A percentile compares a stretch with the other conserved stretches of the same genome.
phyloP scores from a whole-genome alignment of 1,284 basidiomycete species.

The Irpex sp. region DNA sequence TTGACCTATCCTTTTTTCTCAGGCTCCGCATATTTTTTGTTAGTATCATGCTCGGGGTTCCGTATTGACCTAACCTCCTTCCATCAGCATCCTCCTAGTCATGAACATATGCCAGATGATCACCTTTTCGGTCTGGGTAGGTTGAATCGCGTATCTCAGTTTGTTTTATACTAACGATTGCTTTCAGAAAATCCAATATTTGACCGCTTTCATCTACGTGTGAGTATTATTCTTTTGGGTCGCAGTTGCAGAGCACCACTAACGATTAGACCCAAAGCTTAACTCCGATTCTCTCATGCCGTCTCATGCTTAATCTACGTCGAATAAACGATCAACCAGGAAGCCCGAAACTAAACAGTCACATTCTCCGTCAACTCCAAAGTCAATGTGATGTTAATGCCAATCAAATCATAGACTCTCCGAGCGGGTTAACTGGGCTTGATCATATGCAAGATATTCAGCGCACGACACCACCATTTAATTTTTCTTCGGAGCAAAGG shows the following conservation, averaged over 20 bases:
- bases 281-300: background rate
- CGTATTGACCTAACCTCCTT: background rate
- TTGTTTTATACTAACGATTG: background rate
- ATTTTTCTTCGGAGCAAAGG: background rate
- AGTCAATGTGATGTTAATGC: background rate
- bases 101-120: slow-evolving; percentile 2
- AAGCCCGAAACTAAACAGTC: background rate
- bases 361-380: background rate
- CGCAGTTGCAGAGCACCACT: background rate
- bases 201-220: background rate
- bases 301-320: background rate
- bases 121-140: background rate
- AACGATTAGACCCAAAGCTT: background rate
- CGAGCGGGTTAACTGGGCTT: background rate
- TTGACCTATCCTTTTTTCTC: background rate
- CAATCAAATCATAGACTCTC: background rate
- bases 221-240: background rate
- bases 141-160: background rate
- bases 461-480: no score
- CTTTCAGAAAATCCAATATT: background rate
- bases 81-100: background rate
- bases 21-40: background rate
- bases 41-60: background rate
- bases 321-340: background rate
- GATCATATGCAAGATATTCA: no score